Conservation (phyloP, 805 yeast genomes). For the Candida wancherniae region DNA sequence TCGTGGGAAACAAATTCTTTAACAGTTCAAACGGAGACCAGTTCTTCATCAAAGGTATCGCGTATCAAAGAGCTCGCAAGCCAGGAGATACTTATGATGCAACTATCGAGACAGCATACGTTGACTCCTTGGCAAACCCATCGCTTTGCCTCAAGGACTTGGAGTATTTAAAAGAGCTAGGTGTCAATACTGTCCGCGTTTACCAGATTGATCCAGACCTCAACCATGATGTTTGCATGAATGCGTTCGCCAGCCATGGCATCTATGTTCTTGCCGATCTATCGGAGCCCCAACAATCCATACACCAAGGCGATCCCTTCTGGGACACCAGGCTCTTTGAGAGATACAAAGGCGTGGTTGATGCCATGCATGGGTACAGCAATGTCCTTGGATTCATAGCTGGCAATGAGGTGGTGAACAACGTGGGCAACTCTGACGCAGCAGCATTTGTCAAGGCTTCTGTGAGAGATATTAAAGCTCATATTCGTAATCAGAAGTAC, state of each 20-base stretch:
- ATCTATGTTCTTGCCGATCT: conserved; percentile 35
- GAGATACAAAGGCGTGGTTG: conserved; percentile 32
- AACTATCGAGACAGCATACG: conserved; percentile 26
- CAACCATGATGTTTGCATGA: conserved; percentile 29
- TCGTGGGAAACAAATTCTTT: conserved; percentile 73
- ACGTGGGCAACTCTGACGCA: conserved; percentile 22
- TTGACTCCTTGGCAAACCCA: conserved; percentile 76
- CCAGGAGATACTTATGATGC: conserved; percentile 26
- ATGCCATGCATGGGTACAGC: conserved; percentile 25
- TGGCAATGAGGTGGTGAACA: conserved; percentile 38
- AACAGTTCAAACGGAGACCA: conserved; percentile 68
- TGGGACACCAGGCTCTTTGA: conserved; percentile 32
- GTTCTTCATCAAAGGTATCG: conserved; percentile 83
- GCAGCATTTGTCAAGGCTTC: conserved; percentile 36
- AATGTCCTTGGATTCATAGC: conserved; percentile 38
- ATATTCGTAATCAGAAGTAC: conserved; percentile 25
- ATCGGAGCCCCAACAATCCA: conserved; percentile 32
- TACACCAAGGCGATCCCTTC: conserved; percentile 27
- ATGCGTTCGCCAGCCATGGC: conserved; percentile 27
- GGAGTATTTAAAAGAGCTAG: conserved; percentile 63
- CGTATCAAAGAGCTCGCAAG: conserved; percentile 72
- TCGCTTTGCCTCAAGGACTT: conserved; percentile 72
- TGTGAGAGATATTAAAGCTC: conserved; percentile 27
- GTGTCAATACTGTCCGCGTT: conserved; percentile 77
- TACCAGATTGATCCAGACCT: conserved; percentile 75